These are phyloP conservation scores for Phytophthora podocarpi DNA, from an alignment of 352 stramenopile genomes.

Conservation along the genomic window DNA sequence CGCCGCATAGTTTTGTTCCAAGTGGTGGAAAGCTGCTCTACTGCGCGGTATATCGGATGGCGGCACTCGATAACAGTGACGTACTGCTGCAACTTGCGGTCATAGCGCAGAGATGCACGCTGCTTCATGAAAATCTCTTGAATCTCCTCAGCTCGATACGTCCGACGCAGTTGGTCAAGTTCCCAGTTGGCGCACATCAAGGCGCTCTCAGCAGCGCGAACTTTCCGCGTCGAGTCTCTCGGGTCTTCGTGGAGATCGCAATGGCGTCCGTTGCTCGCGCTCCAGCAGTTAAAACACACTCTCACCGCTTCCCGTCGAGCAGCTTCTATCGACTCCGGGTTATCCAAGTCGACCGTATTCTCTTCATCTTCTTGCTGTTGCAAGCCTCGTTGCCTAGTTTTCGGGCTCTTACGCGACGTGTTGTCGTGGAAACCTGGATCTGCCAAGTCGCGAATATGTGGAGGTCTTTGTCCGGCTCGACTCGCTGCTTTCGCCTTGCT, in stretches of 20 bases:
- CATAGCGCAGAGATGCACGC: constrained; percentile 87
- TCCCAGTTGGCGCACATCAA: constrained; percentile 94
- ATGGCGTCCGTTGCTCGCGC: constrained; percentile 79
- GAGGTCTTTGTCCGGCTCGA: constrained; percentile 32
- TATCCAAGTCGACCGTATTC: neutral
- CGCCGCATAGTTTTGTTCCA: constrained; percentile 91
- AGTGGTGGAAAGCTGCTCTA: constrained; percentile 47
- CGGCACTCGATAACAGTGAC: constrained; percentile 87
- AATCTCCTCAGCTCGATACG: constrained; percentile 91
- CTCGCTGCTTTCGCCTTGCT: constrained; percentile 24
- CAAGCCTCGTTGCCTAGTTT: neutral
- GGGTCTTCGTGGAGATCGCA: constrained; percentile 73
- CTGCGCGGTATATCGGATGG: constrained; percentile 91
- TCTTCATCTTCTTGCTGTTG: constrained; percentile 17
- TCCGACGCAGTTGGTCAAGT: constrained; percentile 83
- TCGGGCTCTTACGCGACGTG: constrained; percentile 1
- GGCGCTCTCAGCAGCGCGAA: constrained; percentile 67
- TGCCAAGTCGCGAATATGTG: constrained; percentile 76
- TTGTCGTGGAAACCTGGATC: constrained; percentile 76
- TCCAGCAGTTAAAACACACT: constrained; percentile 95
- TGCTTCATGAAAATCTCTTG: constrained; percentile 93
- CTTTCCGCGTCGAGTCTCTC: constrained; percentile 47
- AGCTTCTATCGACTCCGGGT: constrained; percentile 17
- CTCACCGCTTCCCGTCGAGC: constrained; percentile 19
- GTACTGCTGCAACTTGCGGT: constrained; percentile 88